Percentiles rank a stretch among this genome's conserved stretches.
phyloP scores from a whole-genome alignment of 2,329 filamentous ascomycete genomes.

The Aspergillus neoniger region DNA sequence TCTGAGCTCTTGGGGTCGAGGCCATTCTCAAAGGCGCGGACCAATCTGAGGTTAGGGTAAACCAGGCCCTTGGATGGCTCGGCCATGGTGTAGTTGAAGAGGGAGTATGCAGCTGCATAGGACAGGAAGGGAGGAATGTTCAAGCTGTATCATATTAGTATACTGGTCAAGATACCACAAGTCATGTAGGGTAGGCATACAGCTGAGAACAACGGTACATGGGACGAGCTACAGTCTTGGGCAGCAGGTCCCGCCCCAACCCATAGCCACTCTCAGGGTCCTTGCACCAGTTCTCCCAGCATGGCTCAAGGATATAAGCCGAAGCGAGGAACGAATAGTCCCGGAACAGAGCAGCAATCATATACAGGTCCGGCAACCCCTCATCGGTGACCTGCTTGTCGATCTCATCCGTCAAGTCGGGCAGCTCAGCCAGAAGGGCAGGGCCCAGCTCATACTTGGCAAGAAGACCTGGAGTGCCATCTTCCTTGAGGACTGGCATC shows the following conservation, averaged over 20 bases:
- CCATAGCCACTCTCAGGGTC: slow-evolving; percentile 70
- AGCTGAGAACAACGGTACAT: slow-evolving; percentile 82
- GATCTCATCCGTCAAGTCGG: slow-evolving; percentile 72
- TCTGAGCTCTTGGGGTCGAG: slow-evolving; percentile 85
- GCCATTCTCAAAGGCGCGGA: slow-evolving; percentile 88
- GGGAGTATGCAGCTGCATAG: slow-evolving; percentile 65
- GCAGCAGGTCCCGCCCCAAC: slow-evolving; percentile 71
- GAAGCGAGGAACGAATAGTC: slow-evolving; percentile 92
- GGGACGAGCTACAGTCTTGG: slow-evolving; percentile 73
- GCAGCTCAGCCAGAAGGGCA: slow-evolving; percentile 70
- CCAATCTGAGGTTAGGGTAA: slow-evolving; percentile 71
- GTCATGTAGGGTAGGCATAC: slow-evolving; percentile 58
- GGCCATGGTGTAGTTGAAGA: slow-evolving; percentile 66
- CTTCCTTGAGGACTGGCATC: slow-evolving; percentile 75
- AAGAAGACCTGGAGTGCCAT: slow-evolving; percentile 75
- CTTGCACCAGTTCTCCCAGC: slow-evolving; percentile 69
- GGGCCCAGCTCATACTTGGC: slow-evolving; percentile 73
- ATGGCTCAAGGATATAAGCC: slow-evolving; percentile 87
- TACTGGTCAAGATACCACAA: not conserved
- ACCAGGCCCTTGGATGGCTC: slow-evolving; percentile 55
- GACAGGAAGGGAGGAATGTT: slow-evolving; percentile 94
- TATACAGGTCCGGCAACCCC: slow-evolving; percentile 67
- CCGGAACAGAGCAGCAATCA: slow-evolving; percentile 83
- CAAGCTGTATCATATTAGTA: slow-evolving; percentile 43
- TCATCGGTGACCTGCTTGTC: slow-evolving; percentile 60